Evolutionary conservation across 2,329 filamentous ascomycete genomes (phyloP).

Genomic region (Lachnellula occidentalis): DNA sequence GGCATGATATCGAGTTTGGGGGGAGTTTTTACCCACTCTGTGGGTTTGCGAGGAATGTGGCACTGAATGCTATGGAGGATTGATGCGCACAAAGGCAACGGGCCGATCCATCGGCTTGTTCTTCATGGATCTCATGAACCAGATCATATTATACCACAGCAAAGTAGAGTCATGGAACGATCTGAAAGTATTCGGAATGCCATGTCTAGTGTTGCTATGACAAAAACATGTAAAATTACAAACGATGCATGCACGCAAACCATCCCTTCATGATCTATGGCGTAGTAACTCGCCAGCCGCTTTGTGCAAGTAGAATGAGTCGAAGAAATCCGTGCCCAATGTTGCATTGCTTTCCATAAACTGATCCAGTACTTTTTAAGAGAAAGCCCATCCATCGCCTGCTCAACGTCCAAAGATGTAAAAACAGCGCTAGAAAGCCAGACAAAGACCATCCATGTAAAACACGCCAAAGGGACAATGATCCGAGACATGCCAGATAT

Average conservation of each 20-base stretch:
- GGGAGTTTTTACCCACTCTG: slow-evolving; percentile 58
- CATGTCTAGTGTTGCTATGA: slow-evolving; percentile 15
- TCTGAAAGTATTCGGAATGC: not conserved
- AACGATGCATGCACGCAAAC: slow-evolving; percentile 14
- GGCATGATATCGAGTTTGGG: slow-evolving; percentile 76
- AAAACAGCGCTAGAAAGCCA: slow-evolving; percentile 1
- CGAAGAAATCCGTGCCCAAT: slow-evolving; percentile 6
- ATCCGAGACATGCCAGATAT: slow-evolving; percentile 3
- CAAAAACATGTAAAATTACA: slow-evolving; percentile 24
- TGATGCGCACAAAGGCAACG: not conserved
- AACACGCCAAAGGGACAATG: slow-evolving; percentile 4
- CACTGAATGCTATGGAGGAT: not conserved
- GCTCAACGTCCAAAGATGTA: slow-evolving; percentile 6
- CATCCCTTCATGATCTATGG: slow-evolving; percentile 16
- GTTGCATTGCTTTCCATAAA: slow-evolving; percentile 10
- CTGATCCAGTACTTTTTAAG: slow-evolving; percentile 18
- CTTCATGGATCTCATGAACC: not conserved
- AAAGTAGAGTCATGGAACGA: not conserved
- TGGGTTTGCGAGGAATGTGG: slow-evolving; percentile 23
- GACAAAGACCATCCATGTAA: slow-evolving; percentile 1
- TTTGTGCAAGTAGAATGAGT: slow-evolving; percentile 5
- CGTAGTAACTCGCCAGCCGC: slow-evolving; percentile 9
- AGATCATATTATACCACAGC: not conserved
- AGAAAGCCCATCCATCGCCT: slow-evolving; percentile 10
- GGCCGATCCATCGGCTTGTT: too few species aligned